A percentile compares a stretch with the other conserved stretches of the same genome.
Evolutionary conservation across 139 green algal genomes (phyloP).

Genomic region (Diplosphaera chodatii): DNA sequence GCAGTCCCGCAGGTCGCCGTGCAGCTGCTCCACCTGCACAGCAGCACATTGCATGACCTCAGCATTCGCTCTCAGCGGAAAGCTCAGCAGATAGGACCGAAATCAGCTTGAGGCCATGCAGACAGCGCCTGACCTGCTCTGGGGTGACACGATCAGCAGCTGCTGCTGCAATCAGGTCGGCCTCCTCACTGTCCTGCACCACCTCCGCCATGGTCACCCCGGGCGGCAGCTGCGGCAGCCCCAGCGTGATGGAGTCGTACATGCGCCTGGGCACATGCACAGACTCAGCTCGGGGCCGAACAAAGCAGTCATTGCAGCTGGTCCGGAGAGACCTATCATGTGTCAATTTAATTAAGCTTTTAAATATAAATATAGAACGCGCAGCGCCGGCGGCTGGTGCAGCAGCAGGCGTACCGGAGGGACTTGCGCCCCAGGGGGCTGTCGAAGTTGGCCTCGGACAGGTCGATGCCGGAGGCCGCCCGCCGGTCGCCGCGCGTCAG

Average conservation of each 20-base stretch:
- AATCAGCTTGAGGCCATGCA: too few relatives aligned
- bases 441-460: conserved; percentile 72
- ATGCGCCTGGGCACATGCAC: too few relatives aligned
- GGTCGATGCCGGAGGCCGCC: conserved; percentile 64
- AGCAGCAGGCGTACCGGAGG: conserved; percentile 32
- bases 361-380: too few relatives aligned
- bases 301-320: too few relatives aligned
- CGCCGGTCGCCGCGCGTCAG: conserved; percentile 83
- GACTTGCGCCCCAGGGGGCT: conserved; percentile 42
- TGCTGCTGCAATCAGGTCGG: conserved; percentile 11
- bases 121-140: conserved; percentile 9
- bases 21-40: conserved; percentile 34
- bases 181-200: conserved; percentile 7
- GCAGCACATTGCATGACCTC: too few relatives aligned
- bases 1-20: conserved; percentile 42
- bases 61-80: too few relatives aligned
- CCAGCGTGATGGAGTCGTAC: conserved; percentile 58
- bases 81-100: too few relatives aligned
- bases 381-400: too few relatives aligned
- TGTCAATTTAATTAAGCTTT: too few relatives aligned
- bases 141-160: conserved; percentile 8
- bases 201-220: conserved; percentile 20
- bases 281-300: too few relatives aligned
- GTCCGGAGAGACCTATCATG: too few relatives aligned
- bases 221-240: conserved; percentile 23